Evolutionary conservation across 192 early-diverging fungal genomes (phyloP).

Genomic region (Paraglomus brasilianum): DNA sequence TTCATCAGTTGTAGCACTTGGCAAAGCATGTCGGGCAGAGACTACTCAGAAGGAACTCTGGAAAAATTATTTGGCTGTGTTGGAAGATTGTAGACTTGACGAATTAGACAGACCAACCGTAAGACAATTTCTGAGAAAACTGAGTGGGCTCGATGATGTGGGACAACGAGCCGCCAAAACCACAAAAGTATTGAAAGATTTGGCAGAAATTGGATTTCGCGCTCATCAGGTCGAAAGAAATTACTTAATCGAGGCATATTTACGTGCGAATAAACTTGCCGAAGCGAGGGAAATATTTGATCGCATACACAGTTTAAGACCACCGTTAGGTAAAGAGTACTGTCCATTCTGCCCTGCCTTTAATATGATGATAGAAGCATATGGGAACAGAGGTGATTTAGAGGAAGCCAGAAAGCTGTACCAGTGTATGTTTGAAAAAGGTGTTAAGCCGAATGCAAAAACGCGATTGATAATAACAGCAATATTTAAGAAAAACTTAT

Average conservation of each 20-base stretch:
- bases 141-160: no score
- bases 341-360: neutral
- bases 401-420: conserved; percentile 64
- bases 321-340: neutral
- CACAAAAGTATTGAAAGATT: neutral
- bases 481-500: conserved; percentile 26
- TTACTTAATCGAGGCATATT: conserved; percentile 24
- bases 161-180: no score
- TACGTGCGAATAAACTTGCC: neutral
- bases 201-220: neutral
- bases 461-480: conserved; percentile 31
- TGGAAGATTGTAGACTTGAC: no score
- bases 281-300: conserved; percentile 17
- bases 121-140: no score
- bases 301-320: neutral
- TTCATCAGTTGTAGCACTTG: no score
- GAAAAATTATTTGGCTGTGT: no score
- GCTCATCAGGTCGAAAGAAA: neutral
- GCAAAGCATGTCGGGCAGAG: no score
- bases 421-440: conserved; percentile 55
- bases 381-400: conserved; percentile 30
- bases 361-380: conserved; percentile 24
- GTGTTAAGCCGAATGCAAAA: conserved; percentile 55
- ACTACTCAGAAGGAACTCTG: no score
- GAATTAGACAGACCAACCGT: no score